phyloP scores from a whole-genome alignment of 164 flowering plant genomes.

The Litsea cubeba region DNA sequence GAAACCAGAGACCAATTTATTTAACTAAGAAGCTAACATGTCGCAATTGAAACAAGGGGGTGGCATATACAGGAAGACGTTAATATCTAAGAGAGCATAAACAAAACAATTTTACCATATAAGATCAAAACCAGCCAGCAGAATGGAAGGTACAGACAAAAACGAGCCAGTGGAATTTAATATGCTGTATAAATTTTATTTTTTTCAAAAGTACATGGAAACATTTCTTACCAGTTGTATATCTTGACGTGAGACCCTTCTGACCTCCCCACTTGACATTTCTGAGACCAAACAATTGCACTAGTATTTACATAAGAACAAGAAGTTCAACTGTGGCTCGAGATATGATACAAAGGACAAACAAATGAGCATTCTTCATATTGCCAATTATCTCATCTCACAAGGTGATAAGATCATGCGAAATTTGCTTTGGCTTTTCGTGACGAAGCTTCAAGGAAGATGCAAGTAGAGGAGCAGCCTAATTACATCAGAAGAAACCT shows the following conservation, averaged over 20 bases:
- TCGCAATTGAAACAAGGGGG: too few species aligned
- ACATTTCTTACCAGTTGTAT: constrained; percentile 37
- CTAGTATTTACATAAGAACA: background rate
- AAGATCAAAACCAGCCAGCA: constrained; percentile 1
- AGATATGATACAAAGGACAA: too few species aligned
- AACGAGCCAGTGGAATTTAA: background rate
- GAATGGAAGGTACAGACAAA: too few species aligned
- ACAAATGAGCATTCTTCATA: background rate
- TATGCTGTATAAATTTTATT: background rate
- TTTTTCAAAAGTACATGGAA: background rate
- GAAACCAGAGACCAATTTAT: too few species aligned
- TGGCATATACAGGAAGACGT: background rate
- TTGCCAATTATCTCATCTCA: background rate
- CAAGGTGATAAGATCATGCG: background rate
- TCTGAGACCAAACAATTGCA: background rate
- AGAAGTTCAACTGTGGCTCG: background rate
- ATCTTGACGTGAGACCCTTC: constrained; percentile 43
- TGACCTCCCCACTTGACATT: constrained; percentile 39
- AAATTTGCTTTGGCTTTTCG: background rate
- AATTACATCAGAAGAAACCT: background rate
- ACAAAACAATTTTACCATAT: background rate
- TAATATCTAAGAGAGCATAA: background rate
- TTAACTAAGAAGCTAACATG: too few species aligned
- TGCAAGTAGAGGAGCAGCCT: background rate
- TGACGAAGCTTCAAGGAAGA: background rate